These are phyloP conservation scores for Calocybe indica DNA, from an alignment of 768 basidiomycete species.

Conservation along the genomic window DNA sequence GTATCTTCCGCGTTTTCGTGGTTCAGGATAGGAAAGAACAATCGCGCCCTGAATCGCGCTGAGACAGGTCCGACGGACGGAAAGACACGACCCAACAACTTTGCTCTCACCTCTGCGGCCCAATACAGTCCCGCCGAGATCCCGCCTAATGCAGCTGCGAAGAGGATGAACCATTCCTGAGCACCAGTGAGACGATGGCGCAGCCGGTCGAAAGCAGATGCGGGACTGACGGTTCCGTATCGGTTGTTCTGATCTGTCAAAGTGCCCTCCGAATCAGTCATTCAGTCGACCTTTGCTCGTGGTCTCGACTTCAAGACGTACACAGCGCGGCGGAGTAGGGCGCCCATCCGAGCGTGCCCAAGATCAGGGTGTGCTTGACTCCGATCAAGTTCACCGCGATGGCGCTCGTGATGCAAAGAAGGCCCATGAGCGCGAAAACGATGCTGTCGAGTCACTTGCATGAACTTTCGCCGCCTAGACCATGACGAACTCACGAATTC, in stretches of 20 bases:
- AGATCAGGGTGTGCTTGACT: slow-evolving; percentile 10
- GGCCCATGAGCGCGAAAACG: slow-evolving; percentile 11
- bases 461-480: neutral
- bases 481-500: slow-evolving; percentile 5
- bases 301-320: neutral
- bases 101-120: slow-evolving; percentile 10
- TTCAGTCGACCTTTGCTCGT: too few relatives aligned
- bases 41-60: slow-evolving; percentile 1
- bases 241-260: slow-evolving; percentile 12
- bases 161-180: slow-evolving; percentile 13
- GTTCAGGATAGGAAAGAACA: slow-evolving; percentile 1
- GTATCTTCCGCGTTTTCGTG: slow-evolving; percentile 3
- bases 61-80: neutral
- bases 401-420: slow-evolving; percentile 11
- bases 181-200: neutral
- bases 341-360: slow-evolving; percentile 10
- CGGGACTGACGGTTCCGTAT: slow-evolving; percentile 11
- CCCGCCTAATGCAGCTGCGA: slow-evolving; percentile 7
- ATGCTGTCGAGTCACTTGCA: slow-evolving; percentile 1
- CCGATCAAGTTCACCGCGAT: slow-evolving; percentile 11
- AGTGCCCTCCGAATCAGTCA: neutral
- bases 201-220: neutral
- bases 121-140: slow-evolving; percentile 14
- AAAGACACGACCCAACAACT: neutral
- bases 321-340: slow-evolving; percentile 11